A percentile compares a stretch with the other conserved stretches of the same genome.
phyloP scores from a whole-genome alignment of 345 rosid species.

The Aurinia saxatilis region DNA sequence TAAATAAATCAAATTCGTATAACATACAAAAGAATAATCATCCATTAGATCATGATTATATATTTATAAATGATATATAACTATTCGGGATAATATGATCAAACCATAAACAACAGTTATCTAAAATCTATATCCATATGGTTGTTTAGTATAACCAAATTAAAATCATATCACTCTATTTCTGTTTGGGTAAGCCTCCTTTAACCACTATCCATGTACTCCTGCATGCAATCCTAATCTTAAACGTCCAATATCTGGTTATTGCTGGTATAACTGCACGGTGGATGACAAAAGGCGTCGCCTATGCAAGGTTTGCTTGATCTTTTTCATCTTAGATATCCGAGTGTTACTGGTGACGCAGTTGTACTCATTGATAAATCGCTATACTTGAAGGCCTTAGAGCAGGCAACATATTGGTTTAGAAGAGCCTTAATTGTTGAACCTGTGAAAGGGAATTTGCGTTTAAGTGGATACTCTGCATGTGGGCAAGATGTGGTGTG shows the following conservation, averaged over 20 bases:
- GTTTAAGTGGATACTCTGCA: constrained; percentile 97
- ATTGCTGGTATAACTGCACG: constrained; percentile 98
- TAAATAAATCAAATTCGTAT: too few relatives aligned
- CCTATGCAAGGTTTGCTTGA: constrained; percentile 68
- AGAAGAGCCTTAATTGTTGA: constrained; percentile 88
- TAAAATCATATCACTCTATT: too few relatives aligned
- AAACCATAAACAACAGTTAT: too few relatives aligned
- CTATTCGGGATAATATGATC: too few relatives aligned
- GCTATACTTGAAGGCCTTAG: constrained; percentile 65
- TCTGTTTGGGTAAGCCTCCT: constrained; percentile 96
- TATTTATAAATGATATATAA: too few relatives aligned
- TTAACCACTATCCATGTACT: constrained; percentile 32
- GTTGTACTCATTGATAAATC: constrained; percentile 21
- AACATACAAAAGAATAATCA: too few relatives aligned
- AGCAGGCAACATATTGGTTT: constrained; percentile 93
- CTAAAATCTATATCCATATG: too few relatives aligned
- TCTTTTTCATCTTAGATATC: too few relatives aligned
- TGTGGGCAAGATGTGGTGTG: constrained; percentile 99
- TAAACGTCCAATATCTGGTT: constrained; percentile 76
- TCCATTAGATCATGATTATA: too few relatives aligned
- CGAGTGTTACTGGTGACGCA: constrained; percentile 13
- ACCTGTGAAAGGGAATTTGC: constrained; percentile 93
- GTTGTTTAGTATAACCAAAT: too few relatives aligned
- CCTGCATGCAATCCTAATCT: constrained; percentile 68
- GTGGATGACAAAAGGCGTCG: constrained; percentile 82